Percentiles rank a stretch among this genome's conserved stretches.
Evolutionary conservation across 2,329 filamentous ascomycete species (phyloP).

Genomic region (Paecilomyces dactylethromorphus): DNA sequence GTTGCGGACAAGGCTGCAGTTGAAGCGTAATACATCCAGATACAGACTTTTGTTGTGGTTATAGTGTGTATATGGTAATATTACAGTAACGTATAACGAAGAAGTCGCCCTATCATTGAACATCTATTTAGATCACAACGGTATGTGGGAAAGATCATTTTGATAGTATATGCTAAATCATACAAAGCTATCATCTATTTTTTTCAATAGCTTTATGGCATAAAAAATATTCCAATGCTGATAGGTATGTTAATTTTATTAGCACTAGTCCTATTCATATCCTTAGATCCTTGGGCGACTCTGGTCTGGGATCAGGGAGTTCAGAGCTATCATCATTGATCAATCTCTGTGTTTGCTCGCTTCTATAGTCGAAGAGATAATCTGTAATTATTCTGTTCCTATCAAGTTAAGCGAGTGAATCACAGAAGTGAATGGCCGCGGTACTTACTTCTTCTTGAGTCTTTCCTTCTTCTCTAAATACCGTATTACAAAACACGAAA

Average conservation of each 20-base stretch:
- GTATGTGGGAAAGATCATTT: background rate
- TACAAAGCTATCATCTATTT: no score
- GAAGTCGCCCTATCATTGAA: background rate
- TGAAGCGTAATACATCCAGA: background rate
- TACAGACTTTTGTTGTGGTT: background rate
- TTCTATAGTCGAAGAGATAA: background rate
- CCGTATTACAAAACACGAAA: constrained; percentile 43
- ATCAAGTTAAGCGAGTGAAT: background rate
- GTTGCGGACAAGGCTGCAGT: background rate
- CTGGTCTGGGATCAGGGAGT: background rate
- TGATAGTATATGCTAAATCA: no score
- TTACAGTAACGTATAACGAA: background rate
- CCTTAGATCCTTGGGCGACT: background rate
- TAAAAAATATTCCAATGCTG: no score
- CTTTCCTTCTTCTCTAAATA: constrained; percentile 41
- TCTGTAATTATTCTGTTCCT: background rate
- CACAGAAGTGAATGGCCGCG: background rate
- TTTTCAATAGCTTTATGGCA: no score
- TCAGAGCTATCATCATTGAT: background rate
- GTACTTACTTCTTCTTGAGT: constrained; percentile 1
- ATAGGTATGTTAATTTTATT: no score
- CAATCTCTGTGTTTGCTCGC: background rate
- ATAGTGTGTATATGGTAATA: background rate
- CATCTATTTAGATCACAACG: background rate
- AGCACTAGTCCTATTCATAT: background rate